Percentiles rank a stretch among this genome's conserved stretches.
Conservation (phyloP, 192 early-diverging fungal genomes). For the Backusella westeae region DNA sequence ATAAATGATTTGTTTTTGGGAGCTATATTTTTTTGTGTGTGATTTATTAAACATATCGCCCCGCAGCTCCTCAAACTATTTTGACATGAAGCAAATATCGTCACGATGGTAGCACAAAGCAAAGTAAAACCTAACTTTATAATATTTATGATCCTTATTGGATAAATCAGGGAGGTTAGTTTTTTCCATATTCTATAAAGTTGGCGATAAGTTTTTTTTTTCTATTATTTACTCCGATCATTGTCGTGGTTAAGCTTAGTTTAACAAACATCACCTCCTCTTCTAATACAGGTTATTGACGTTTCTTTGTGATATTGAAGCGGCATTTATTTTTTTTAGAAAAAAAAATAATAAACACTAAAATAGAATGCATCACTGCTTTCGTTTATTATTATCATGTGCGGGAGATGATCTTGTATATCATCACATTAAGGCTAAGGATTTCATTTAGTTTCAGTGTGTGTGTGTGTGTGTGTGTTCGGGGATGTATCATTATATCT, state of each 20-base stretch:
- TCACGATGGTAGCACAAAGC: background rate
- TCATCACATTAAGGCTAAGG: background rate
- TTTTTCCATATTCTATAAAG: conserved; percentile 9
- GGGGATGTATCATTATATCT: conserved; percentile 1
- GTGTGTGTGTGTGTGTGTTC: background rate
- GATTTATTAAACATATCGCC: background rate
- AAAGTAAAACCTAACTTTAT: conserved; percentile 8
- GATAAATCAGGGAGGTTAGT: background rate
- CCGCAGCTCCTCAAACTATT: background rate
- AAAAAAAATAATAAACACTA: background rate
- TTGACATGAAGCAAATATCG: conserved; percentile 8
- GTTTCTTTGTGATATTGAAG: background rate
- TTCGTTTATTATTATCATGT: background rate
- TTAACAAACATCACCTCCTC: conserved; percentile 3
- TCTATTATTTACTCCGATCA: background rate
- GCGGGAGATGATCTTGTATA: background rate
- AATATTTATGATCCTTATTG: conserved; percentile 7
- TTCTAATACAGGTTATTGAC: conserved; percentile 8
- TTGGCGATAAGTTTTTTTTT: conserved; percentile 7
- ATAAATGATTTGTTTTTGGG: background rate
- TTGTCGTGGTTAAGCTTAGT: background rate
- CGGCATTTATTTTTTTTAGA: background rate
- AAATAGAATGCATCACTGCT: background rate
- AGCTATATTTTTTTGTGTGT: background rate
- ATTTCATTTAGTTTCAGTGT: background rate